These are phyloP conservation scores for Hypsizygus marmoreus DNA, from an alignment of 768 basidiomycete genomes.

Conservation along the genomic window DNA sequence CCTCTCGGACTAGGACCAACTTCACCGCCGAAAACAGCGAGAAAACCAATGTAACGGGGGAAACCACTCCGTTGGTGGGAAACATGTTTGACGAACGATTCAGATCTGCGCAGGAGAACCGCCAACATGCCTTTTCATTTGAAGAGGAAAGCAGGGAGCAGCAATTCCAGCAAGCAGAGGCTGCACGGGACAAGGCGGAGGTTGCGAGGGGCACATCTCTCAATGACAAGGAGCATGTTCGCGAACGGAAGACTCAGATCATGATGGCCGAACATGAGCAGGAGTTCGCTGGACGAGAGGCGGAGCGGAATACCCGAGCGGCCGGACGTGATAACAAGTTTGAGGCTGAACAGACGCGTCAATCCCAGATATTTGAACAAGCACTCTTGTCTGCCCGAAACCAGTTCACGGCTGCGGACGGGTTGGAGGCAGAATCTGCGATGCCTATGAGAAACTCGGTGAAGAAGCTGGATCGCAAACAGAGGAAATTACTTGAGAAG, in stretches of 20 bases:
- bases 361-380: neutral
- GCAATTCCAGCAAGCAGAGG: conserved; percentile 5
- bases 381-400: too few species aligned
- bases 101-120: neutral
- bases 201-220: neutral
- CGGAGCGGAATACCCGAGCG: neutral
- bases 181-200: neutral
- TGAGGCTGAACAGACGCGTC: conserved; percentile 1
- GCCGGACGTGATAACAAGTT: neutral
- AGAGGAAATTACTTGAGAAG: too few species aligned
- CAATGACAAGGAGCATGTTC: neutral
- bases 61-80: too few species aligned
- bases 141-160: conserved; percentile 1
- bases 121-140: neutral
- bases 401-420: too few species aligned
- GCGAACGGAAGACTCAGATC: neutral
- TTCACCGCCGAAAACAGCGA: too few species aligned
- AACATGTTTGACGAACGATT: neutral
- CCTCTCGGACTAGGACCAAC: too few species aligned
- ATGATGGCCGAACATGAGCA: neutral
- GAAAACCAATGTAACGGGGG: too few species aligned
- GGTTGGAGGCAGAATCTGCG: too few species aligned
- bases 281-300: neutral
- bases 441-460: too few species aligned
- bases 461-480: too few species aligned